Evolutionary conservation across 2,329 filamentous ascomycete species (phyloP).

Genomic region (Sclerotinia borealis): DNA sequence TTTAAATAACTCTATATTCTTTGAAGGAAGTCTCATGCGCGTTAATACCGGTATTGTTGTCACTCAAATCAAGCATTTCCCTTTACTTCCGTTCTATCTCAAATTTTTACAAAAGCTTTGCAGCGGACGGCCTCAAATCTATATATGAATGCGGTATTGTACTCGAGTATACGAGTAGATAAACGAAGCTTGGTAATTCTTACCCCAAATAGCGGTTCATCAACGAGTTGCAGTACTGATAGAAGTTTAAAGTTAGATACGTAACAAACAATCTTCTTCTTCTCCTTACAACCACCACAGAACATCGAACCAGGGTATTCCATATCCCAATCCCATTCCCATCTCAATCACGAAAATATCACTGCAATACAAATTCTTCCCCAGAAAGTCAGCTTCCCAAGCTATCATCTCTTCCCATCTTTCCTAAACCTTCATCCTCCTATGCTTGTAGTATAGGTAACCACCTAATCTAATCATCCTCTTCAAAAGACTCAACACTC

Average conservation of each 20-base stretch:
- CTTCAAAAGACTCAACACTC: slow-evolving; percentile 3
- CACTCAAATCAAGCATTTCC: not conserved
- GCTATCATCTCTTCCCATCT: not conserved
- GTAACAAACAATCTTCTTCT: too few species aligned
- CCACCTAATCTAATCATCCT: not conserved
- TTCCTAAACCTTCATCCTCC: not conserved
- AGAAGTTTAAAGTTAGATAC: not conserved
- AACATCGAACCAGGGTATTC: too few species aligned
- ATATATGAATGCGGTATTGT: not conserved
- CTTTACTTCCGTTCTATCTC: not conserved
- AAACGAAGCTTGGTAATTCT: not conserved
- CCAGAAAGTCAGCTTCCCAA: not conserved
- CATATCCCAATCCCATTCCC: too few species aligned
- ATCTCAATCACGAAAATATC: not conserved
- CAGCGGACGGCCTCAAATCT: not conserved
- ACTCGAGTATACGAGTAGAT: too few species aligned
- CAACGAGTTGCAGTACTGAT: not conserved
- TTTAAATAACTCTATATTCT: not conserved
- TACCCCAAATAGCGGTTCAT: rapidly evolving
- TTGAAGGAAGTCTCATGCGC: too few species aligned
- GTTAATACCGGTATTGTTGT: not conserved
- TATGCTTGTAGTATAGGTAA: not conserved
- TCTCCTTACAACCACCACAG: too few species aligned
- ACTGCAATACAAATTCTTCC: too few species aligned
- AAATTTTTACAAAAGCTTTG: not conserved